Base-by-base conservation (phyloP, 163 green algal genomes). In the Prototheca wickerhamii region DNA sequence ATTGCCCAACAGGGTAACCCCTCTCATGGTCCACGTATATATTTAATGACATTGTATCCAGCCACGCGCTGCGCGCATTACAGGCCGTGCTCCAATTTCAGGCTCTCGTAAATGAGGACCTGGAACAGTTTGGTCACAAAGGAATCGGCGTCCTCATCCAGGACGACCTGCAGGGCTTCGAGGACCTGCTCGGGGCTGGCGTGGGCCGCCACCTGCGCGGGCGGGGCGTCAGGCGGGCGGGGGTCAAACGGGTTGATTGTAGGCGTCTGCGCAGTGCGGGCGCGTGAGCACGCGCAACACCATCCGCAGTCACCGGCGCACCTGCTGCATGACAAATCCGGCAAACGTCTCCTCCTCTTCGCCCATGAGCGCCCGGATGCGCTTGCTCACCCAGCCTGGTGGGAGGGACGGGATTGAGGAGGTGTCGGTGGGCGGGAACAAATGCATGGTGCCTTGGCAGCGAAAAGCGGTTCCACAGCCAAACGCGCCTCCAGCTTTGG, bases 91-190 rank as follows among this genome's bases (percentile, higher is more conserved):
- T 56, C 25, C 12, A 75, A 62, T 67, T 88, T 86, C 52, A 85
- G 75, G n/a, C 77, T 84, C 68, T 96, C 89, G 71, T 87, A 95
- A 52, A 96, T 95, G 68, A 70, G 26, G 31, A 94, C 88, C 29
- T 89, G 80, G 76, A 88, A 96, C 21, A 97, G 82, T 77, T 95
- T 95, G 52, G 92, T 75, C 15, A 95, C 84, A 67, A 97, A 97
- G 21, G 67, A 70, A 33, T 87, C 76, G 2, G 91, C 85, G 43
- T 96, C 88, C 2, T 89, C 68, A 43, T 95, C 87, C 56, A 96
- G 69, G 43, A 96, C 76, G 0, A 74, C 60, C 15, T 72, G 29
- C 46, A 92, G 70, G 69, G 89, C 82, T 5, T 75, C 72, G 40
- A 91, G 64, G 64, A 95, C 69, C 23, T 76, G 30, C 49, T 56